Percentiles rank a stretch among this genome's conserved stretches.
Evolutionary conservation across 345 rosid species (phyloP).

Genomic region (Gossypium longicalyx): DNA sequence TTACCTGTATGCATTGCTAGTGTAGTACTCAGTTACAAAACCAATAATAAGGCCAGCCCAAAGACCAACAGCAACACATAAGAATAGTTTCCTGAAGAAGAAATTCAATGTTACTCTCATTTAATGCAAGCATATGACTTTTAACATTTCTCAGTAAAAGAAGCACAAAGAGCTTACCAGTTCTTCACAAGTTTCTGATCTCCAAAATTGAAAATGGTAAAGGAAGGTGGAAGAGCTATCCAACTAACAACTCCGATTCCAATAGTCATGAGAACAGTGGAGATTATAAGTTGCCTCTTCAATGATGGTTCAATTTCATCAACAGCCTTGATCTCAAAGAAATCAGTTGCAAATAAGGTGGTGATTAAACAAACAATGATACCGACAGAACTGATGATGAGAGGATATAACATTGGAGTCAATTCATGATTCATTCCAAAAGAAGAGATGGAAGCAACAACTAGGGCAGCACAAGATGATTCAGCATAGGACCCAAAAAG

Average conservation of each 20-base stretch:
- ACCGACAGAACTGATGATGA: slow-evolving; percentile 64
- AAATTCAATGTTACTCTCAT: neutral
- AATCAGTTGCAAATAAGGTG: slow-evolving; percentile 67
- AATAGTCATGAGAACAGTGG: slow-evolving; percentile 65
- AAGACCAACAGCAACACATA: slow-evolving; percentile 61
- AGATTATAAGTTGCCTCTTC: slow-evolving; percentile 65
- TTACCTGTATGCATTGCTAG: slow-evolving; percentile 73
- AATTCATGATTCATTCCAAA: slow-evolving; percentile 64
- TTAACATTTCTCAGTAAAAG: neutral
- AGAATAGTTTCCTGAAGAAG: slow-evolving; percentile 52
- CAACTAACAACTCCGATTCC: slow-evolving; percentile 59
- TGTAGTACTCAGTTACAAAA: slow-evolving; percentile 68
- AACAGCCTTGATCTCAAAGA: slow-evolving; percentile 66
- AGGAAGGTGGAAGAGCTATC: slow-evolving; percentile 59
- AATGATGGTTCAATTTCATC: slow-evolving; percentile 67
- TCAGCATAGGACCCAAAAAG: slow-evolving; percentile 76
- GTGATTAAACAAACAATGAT: slow-evolving; percentile 66
- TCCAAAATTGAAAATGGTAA: slow-evolving; percentile 73
- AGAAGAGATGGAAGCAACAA: slow-evolving; percentile 75
- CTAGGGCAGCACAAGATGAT: slow-evolving; percentile 74
- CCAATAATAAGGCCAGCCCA: slow-evolving; percentile 85
- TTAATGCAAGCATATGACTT: slow-evolving; percentile 2
- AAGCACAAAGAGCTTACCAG: slow-evolving; percentile 38
- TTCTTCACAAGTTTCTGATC: slow-evolving; percentile 60
- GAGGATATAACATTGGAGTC: slow-evolving; percentile 69